phyloP scores from a whole-genome alignment of 2,329 filamentous ascomycete species.

The Hymenoscyphus fructigenus region DNA sequence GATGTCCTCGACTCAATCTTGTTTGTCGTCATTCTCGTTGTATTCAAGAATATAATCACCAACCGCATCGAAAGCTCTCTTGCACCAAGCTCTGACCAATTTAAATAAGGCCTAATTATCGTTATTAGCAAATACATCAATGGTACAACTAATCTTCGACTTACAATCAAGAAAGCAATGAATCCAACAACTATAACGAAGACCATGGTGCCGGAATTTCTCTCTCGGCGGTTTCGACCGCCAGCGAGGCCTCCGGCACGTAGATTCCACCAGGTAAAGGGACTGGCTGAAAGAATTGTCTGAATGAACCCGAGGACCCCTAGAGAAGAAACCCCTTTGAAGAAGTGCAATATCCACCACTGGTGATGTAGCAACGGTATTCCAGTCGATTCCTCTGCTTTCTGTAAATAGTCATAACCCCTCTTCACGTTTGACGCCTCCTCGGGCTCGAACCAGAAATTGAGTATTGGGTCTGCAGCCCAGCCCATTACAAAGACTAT shows the following conservation, averaged over 20 bases:
- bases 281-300: constrained; percentile 69
- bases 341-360: constrained; percentile 79
- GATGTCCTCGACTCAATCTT: no score
- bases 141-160: constrained; percentile 36
- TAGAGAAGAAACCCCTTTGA: constrained; percentile 87
- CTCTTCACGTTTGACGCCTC: constrained; percentile 29
- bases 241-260: constrained; percentile 58
- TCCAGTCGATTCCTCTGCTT: background rate
- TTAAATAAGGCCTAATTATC: constrained; percentile 71
- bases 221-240: constrained; percentile 67
- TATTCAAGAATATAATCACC: constrained; percentile 51
- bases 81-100: constrained; percentile 71
- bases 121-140: constrained; percentile 7
- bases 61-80: constrained; percentile 70
- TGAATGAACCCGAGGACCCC: constrained; percentile 85
- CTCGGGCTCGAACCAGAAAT: constrained; percentile 79
- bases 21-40: constrained; percentile 45
- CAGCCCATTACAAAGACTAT: constrained; percentile 85
- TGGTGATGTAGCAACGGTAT: constrained; percentile 32
- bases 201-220: constrained; percentile 77
- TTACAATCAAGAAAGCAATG: constrained; percentile 72
- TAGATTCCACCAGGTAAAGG: constrained; percentile 76
- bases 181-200: constrained; percentile 78
- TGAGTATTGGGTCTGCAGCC: constrained; percentile 87
- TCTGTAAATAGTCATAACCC: background rate